phyloP scores from a whole-genome alignment of 805 yeast genomes.

The Clavispora fructus region DNA sequence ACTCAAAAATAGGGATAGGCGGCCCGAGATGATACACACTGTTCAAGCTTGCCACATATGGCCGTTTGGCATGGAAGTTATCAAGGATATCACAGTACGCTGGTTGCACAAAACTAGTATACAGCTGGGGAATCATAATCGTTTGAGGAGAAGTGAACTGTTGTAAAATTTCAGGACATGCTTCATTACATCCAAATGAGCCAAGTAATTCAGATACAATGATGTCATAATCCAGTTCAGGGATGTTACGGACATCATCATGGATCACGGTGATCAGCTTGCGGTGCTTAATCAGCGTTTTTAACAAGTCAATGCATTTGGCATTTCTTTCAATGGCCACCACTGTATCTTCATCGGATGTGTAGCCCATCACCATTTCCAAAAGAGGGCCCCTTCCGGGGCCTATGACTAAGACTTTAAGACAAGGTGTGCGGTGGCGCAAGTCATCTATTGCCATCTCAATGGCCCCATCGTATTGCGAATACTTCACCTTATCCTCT shows the following conservation, averaged over 20 bases:
- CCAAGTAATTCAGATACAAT: constrained; percentile 82
- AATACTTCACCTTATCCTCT: constrained; percentile 63
- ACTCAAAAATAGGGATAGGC: constrained; percentile 55
- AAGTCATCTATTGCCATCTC: constrained; percentile 42
- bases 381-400: constrained; percentile 88
- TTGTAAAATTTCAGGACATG: constrained; percentile 69
- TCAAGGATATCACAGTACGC: constrained; percentile 41
- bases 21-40: constrained; percentile 24
- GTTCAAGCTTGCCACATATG: constrained; percentile 19
- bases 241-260: constrained; percentile 49
- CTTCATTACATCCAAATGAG: constrained; percentile 89
- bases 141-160: constrained; percentile 34
- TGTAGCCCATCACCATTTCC: constrained; percentile 28
- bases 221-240: constrained; percentile 35
- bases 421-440: background rate
- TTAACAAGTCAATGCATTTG: constrained; percentile 48
- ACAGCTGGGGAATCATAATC: constrained; percentile 41
- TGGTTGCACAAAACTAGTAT: constrained; percentile 62
- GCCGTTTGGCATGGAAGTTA: constrained; percentile 7
- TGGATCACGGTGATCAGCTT: constrained; percentile 44
- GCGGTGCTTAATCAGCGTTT: background rate
- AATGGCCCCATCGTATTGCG: constrained; percentile 62
- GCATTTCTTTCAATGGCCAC: constrained; percentile 69
- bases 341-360: constrained; percentile 8
- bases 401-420: constrained; percentile 59